Conservation (phyloP, 768 basidiomycete genomes). For the Mycena belliarum region DNA sequence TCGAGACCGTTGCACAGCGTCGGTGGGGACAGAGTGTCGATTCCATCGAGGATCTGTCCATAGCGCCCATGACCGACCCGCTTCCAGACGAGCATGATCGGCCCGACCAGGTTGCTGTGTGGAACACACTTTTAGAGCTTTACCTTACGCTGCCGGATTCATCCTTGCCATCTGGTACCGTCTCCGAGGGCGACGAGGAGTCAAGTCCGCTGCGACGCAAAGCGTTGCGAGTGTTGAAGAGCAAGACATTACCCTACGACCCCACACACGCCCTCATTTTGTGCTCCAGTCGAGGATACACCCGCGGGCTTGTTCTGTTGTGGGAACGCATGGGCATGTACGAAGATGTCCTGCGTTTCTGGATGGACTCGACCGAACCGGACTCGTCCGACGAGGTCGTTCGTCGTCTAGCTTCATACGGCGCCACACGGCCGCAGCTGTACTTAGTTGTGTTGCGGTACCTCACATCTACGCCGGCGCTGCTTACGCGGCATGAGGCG, state of each 20-base stretch:
- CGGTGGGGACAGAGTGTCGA: constrained; percentile 81
- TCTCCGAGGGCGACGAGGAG: constrained; percentile 36
- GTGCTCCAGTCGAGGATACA: constrained; percentile 83
- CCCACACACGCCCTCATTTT: constrained; percentile 91
- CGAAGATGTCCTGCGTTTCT: constrained; percentile 91
- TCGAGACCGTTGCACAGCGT: constrained; percentile 80
- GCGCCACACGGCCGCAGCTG: constrained; percentile 64
- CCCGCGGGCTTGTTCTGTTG: constrained; percentile 80
- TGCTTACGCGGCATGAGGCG: constrained; percentile 67
- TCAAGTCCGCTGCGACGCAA: constrained; percentile 49
- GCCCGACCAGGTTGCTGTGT: constrained; percentile 79
- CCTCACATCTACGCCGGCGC: constrained; percentile 77
- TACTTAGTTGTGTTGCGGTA: constrained; percentile 90
- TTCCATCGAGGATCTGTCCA: constrained; percentile 23
- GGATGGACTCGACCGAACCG: constrained; percentile 65
- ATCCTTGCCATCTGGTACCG: constrained; percentile 21
- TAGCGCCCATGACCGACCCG: constrained; percentile 15
- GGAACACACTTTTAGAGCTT: constrained; percentile 95
- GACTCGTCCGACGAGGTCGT: constrained; percentile 61
- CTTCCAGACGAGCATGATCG: constrained; percentile 35
- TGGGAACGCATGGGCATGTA: constrained; percentile 97
- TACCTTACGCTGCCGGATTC: constrained; percentile 68
- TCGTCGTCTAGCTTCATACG: constrained; percentile 74
- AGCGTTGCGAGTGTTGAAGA: constrained; percentile 70
- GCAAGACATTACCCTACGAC: constrained; percentile 72